These are phyloP conservation scores for Cetraspora pellucida DNA, from an alignment of 192 early-diverging fungal species.

Conservation along the genomic window DNA sequence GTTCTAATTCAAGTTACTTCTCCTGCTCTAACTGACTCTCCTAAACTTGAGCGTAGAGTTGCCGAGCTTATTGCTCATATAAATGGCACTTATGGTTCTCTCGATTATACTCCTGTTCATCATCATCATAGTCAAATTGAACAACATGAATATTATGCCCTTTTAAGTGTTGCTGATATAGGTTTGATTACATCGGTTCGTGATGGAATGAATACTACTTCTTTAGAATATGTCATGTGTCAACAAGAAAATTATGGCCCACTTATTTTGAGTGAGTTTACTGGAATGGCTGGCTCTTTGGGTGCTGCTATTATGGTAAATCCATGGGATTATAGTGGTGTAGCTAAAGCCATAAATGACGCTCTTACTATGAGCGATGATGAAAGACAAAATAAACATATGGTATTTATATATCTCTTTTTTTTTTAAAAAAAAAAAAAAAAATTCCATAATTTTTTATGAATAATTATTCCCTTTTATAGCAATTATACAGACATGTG, in stretches of 20 bases:
- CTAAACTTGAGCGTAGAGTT: conserved; percentile 79
- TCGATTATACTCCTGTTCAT: conserved; percentile 93
- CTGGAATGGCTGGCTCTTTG: conserved; percentile 86
- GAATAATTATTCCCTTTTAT: background rate
- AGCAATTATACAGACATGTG: conserved; percentile 82
- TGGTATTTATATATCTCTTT: conserved; percentile 40
- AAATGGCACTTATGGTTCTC: conserved; percentile 92
- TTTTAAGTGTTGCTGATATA: conserved; percentile 91
- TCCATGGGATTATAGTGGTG: conserved; percentile 85
- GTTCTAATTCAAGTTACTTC: conserved; percentile 96
- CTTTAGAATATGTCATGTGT: conserved; percentile 91
- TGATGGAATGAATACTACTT: conserved; percentile 98
- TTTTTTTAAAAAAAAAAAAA: no score
- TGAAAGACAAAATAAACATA: conserved; percentile 64
- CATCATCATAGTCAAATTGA: conserved; percentile 92
- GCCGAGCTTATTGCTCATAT: conserved; percentile 91
- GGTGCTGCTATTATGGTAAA: conserved; percentile 84
- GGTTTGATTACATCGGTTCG: conserved; percentile 89
- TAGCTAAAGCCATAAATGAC: conserved; percentile 75
- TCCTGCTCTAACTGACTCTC: conserved; percentile 71
- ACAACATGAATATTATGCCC: conserved; percentile 93
- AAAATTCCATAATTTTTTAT: background rate
- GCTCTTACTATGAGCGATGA: conserved; percentile 66
- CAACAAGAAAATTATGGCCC: conserved; percentile 85
- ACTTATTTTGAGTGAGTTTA: conserved; percentile 94